Percentiles rank a stretch among this genome's conserved stretches.
phyloP scores from a whole-genome alignment of 2,329 filamentous ascomycete genomes.

The Pseudocercospora eumusae region DNA sequence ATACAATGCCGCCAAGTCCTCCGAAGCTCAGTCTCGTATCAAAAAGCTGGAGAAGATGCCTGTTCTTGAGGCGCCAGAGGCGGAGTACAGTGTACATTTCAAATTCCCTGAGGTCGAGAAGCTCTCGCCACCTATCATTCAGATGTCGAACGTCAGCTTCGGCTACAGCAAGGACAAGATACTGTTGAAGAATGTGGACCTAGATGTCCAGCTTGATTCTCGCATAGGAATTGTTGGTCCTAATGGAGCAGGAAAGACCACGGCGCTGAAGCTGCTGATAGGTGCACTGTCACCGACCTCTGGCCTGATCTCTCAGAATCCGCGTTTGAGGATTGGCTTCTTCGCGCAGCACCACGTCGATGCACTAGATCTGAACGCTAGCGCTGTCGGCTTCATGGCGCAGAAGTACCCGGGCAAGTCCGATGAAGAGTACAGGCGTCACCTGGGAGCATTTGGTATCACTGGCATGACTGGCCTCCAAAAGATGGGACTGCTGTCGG shows the following conservation, averaged over 20 bases:
- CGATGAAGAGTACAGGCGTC: constrained; percentile 94
- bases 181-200: constrained; percentile 81
- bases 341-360: constrained; percentile 99
- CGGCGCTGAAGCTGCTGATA: constrained; percentile 95
- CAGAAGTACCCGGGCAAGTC: constrained; percentile 85
- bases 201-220: constrained; percentile 96
- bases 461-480: constrained; percentile 96
- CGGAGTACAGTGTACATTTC: constrained; percentile 95
- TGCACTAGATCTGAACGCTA: constrained; percentile 83
- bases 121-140: constrained; percentile 93
- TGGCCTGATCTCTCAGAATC: constrained; percentile 84
- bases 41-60: constrained; percentile 99
- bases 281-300: constrained; percentile 74
- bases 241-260: constrained; percentile 98
- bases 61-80: constrained; percentile 82
- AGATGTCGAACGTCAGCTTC: constrained; percentile 91
- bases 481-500: constrained; percentile 90
- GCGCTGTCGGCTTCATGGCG: constrained; percentile 94
- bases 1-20: constrained; percentile 98
- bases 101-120: constrained; percentile 97
- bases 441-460: constrained; percentile 80
- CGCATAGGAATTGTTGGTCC: constrained; percentile 98
- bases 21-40: constrained; percentile 96
- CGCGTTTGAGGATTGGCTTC: constrained; percentile 87
- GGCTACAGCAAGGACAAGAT: constrained; percentile 80